Conservation (phyloP, 2,329 filamentous ascomycete species). For the Penicillium sp. region DNA sequence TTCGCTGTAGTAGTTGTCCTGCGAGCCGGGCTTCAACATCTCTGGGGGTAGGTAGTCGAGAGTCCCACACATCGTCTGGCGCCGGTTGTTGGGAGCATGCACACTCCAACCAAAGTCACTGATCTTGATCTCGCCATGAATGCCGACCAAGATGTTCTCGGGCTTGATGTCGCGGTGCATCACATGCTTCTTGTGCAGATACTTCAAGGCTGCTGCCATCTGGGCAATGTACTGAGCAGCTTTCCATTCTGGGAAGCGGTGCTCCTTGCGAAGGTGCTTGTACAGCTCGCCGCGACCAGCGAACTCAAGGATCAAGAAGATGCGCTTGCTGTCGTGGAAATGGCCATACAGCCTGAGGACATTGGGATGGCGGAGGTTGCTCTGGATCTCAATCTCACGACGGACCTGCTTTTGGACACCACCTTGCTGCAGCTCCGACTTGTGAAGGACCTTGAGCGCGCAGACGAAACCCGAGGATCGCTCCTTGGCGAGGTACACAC, state of each 20-base stretch:
- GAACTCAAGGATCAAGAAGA: constrained; percentile 86
- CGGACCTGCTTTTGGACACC: constrained; percentile 85
- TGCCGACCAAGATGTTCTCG: constrained; percentile 93
- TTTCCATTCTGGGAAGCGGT: constrained; percentile 81
- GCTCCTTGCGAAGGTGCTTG: constrained; percentile 78
- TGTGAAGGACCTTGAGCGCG: constrained; percentile 83
- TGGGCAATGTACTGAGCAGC: constrained; percentile 85
- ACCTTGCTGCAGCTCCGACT: constrained; percentile 76
- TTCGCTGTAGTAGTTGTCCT: constrained; percentile 88
- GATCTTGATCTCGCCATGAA: constrained; percentile 98
- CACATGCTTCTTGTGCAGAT: constrained; percentile 94
- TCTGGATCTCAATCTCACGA: constrained; percentile 87
- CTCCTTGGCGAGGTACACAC: constrained; percentile 82
- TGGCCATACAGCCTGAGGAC: constrained; percentile 82
- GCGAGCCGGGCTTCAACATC: constrained; percentile 83
- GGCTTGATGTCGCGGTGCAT: constrained; percentile 98
- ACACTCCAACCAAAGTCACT: constrained; percentile 99
- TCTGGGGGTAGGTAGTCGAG: constrained; percentile 96
- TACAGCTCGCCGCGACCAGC: constrained; percentile 84
- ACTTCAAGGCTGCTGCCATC: constrained; percentile 86
- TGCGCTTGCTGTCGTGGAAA: constrained; percentile 85
- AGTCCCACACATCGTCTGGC: constrained; percentile 95
- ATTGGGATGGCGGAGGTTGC: constrained; percentile 82
- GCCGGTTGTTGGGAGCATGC: constrained; percentile 90
- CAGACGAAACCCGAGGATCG: constrained; percentile 79